These are phyloP conservation scores for Fusarium penzigii DNA, from an alignment of 2,329 filamentous ascomycete species.

Conservation along the genomic window DNA sequence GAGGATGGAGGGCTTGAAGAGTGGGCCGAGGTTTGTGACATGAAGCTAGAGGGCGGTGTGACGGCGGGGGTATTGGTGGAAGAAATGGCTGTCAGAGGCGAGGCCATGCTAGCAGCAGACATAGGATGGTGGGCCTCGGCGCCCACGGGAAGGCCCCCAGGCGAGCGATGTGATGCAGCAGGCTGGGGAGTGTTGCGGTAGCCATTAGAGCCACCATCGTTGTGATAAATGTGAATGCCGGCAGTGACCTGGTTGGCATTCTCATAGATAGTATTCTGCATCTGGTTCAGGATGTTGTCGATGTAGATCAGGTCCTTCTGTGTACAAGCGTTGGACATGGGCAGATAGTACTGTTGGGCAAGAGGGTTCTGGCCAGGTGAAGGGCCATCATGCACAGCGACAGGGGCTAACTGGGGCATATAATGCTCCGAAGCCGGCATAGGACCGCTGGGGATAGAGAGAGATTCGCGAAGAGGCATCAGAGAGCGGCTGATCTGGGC, in stretches of 20 bases:
- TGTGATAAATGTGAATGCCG: conserved; percentile 74
- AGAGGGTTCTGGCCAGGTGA: conserved; percentile 60
- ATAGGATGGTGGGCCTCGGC: conserved; percentile 42
- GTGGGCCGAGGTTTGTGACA: conserved; percentile 77
- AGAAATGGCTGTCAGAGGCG: conserved; percentile 59
- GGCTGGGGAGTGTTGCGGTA: conserved; percentile 60
- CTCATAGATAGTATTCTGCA: conserved; percentile 95
- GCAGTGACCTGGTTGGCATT: conserved; percentile 81
- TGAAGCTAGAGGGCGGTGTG: conserved; percentile 72
- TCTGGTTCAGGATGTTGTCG: conserved; percentile 92
- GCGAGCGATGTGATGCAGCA: conserved; percentile 43
- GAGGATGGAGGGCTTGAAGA: conserved; percentile 71
- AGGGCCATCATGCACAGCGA: conserved; percentile 55
- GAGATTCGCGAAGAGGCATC: conserved; percentile 75
- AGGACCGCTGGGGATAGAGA: conserved; percentile 58
- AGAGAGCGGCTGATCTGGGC: conserved; percentile 87
- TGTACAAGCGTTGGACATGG: conserved; percentile 84
- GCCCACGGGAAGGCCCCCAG: conserved; percentile 36
- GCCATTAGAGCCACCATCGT: conserved; percentile 63
- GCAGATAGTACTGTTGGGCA: conserved; percentile 79
- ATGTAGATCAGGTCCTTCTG: conserved; percentile 94
- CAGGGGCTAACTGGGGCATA: conserved; percentile 45
- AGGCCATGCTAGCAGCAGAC: conserved; percentile 59
- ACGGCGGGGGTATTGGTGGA: conserved; percentile 73
- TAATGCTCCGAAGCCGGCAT: conserved; percentile 53